Conservation (phyloP, 192 early-diverging fungal genomes). For the Coemansia pectinata region DNA sequence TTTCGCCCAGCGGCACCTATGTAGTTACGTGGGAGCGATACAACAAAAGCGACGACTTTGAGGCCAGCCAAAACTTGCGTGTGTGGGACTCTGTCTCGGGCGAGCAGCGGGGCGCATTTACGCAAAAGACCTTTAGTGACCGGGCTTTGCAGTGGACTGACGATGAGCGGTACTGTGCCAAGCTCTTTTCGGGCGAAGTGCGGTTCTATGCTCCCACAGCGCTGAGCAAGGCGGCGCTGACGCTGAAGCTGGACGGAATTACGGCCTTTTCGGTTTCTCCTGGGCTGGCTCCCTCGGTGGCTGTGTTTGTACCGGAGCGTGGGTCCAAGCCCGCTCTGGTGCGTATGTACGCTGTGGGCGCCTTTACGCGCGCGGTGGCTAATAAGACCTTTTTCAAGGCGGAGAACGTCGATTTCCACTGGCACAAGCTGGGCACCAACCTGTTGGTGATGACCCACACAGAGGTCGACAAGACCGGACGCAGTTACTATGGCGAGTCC, state of each 20-base stretch:
- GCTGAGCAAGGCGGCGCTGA: slow-evolving; percentile 37
- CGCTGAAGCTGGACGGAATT: slow-evolving; percentile 76
- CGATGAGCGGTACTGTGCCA: slow-evolving; percentile 84
- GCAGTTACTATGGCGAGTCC: slow-evolving; percentile 98
- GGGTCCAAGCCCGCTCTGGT: slow-evolving; percentile 83
- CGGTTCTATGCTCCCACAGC: slow-evolving; percentile 70
- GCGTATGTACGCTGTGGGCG: slow-evolving; percentile 80
- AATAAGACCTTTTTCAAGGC: slow-evolving; percentile 96
- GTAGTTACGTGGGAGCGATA: slow-evolving; percentile 85
- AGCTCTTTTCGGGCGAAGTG: slow-evolving; percentile 83
- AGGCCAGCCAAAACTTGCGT: slow-evolving; percentile 74
- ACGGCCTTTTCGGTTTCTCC: slow-evolving; percentile 86
- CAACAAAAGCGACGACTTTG: slow-evolving; percentile 56
- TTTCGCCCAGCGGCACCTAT: slow-evolving; percentile 90
- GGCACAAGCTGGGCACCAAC: slow-evolving; percentile 88
- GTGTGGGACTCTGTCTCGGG: slow-evolving; percentile 81
- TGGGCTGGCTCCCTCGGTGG: slow-evolving; percentile 78
- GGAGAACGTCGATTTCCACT: slow-evolving; percentile 88
- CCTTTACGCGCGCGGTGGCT: slow-evolving; percentile 68
- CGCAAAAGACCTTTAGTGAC: slow-evolving; percentile 76
- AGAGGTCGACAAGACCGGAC: slow-evolving; percentile 92
- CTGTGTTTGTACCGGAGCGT: slow-evolving; percentile 87
- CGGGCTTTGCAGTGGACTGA: slow-evolving; percentile 91
- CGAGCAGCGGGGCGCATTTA: slow-evolving; percentile 67
- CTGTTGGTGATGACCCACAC: slow-evolving; percentile 91